Evolutionary conservation across 2,329 filamentous ascomycete genomes (phyloP), one percentile per base, ranked within the genome.

Genomic region (Coniochaeta prunicola): DNA sequence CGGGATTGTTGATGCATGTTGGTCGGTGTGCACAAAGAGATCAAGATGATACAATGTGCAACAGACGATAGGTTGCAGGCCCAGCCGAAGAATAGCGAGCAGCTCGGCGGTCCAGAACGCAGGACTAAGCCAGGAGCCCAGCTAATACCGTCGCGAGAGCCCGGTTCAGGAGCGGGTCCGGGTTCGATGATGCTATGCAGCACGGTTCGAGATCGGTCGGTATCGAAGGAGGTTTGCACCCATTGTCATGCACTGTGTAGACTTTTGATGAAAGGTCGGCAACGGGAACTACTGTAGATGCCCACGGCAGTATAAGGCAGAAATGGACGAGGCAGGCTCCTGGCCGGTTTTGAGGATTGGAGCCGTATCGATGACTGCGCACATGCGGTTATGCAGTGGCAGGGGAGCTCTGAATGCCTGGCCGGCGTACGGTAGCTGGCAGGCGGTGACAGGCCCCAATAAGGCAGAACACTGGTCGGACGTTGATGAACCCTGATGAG

Each of bases 1-100:
- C 92, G 87, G 67, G 90, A 87, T 76, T 92, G 90, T 76, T 96
- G 92, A 83, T 97, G 92, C 92, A 97, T 97, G 17, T 59, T 56
- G 19, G 56, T 21, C 45, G 21, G 15, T 24, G 19, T 30, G 19
- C 26, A 50, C 9, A 30, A 26, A n/a, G n/a, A n/a, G n/a, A n/a
- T n/a, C n/a, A n/a, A n/a, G n/a, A n/a, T n/a, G n/a, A n/a, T n/a
- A n/a, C n/a, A 33, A 31, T 31, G 17, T 38, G 36, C 36, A 38
- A 33, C 6, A 15, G 3, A 38, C 30, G 26, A 53, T n/a, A n/a
- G n/a, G n/a, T n/a, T n/a, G n/a, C 42, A 9, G 10, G 42, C 13
- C 21, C 21, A 26, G 12, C 3, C 19, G 12, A 13, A 12, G 21
- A 28, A 31, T 33, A 33, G 28, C 15, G 10, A 24, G 28, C 50